Conservation (phyloP, 768 basidiomycete genomes). For the Mycena filopes region DNA sequence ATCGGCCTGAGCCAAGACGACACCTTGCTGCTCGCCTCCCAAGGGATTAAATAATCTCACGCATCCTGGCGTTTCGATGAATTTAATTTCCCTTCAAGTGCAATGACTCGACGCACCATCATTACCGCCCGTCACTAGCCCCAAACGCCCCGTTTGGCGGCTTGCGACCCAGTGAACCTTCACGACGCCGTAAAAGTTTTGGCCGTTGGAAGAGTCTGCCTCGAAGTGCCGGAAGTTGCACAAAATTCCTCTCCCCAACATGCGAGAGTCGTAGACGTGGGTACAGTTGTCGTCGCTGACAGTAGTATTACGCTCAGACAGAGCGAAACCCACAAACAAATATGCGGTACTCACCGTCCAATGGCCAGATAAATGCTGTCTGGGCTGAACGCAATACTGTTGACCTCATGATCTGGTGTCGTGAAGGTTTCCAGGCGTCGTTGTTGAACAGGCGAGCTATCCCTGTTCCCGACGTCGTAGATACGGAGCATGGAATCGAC, state of each 20-base stretch:
- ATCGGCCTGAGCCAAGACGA: constrained; percentile 60
- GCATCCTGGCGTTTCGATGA: constrained; percentile 59
- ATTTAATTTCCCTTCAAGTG: background rate
- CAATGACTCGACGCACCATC: constrained; percentile 64
- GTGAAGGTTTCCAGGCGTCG: constrained; percentile 50
- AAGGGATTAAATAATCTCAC: constrained; percentile 74
- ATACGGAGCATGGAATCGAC: constrained; percentile 49
- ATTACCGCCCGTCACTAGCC: constrained; percentile 69
- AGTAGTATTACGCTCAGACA: background rate
- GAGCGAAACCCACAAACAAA: background rate
- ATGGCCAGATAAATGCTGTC: constrained; percentile 71
- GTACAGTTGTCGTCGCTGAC: constrained; percentile 59
- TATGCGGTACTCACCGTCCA: constrained; percentile 45
- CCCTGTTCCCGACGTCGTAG: constrained; percentile 59
- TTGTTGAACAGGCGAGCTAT: constrained; percentile 38
- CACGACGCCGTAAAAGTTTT: constrained; percentile 59
- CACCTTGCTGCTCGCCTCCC: constrained; percentile 57
- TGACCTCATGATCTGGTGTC: constrained; percentile 55
- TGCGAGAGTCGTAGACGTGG: constrained; percentile 74
- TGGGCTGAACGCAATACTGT: constrained; percentile 62
- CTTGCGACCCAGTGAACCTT: constrained; percentile 64
- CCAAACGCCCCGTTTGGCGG: constrained; percentile 49
- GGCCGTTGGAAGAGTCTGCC: constrained; percentile 39
- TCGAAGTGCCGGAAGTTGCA: constrained; percentile 59
- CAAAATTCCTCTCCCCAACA: constrained; percentile 56